A percentile compares a stretch with the other conserved stretches of the same genome.
Evolutionary conservation across 352 stramenopile genomes (phyloP).

Genomic region (Pythium rishiriense): DNA sequence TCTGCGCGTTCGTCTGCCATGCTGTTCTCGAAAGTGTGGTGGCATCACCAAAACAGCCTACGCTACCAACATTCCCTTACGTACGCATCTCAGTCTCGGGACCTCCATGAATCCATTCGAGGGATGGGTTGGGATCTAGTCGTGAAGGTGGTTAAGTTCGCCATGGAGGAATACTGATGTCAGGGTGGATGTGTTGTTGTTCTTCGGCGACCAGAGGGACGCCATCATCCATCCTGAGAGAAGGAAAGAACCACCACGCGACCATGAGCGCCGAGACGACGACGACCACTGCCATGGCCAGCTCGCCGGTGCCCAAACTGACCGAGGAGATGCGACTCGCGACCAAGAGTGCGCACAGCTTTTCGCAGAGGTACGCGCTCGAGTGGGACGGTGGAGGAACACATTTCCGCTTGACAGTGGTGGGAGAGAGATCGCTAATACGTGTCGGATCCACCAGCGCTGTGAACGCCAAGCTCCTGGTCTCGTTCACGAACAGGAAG

Average conservation of each 20-base stretch:
- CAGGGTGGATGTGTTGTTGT: not conserved
- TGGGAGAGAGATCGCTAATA: not conserved
- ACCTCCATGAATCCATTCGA: not conserved
- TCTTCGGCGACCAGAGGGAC: not conserved
- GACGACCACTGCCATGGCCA: not conserved
- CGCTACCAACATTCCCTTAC: slow-evolving; percentile 20
- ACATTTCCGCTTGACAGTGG: no score
- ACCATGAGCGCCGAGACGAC: slow-evolving; percentile 4
- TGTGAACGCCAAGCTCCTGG: slow-evolving; percentile 68
- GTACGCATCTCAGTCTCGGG: slow-evolving; percentile 4
- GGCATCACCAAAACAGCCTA: no score
- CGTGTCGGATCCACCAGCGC: slow-evolving; percentile 34
- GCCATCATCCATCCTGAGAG: no score
- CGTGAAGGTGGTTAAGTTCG: not conserved
- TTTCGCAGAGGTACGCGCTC: slow-evolving; percentile 8
- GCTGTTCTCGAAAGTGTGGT: slow-evolving; percentile 11
- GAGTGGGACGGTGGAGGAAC: no score
- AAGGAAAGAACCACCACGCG: not conserved
- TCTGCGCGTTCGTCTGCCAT: not conserved
- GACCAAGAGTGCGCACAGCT: slow-evolving; percentile 7
- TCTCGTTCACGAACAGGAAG: slow-evolving; percentile 62
- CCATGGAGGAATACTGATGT: not conserved
- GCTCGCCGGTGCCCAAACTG: not conserved
- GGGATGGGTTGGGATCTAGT: not conserved
- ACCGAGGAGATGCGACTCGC: slow-evolving; percentile 9